These are phyloP conservation scores for Cyanidioschyzon merolae DNA, from an alignment of 23 red algal species.

Conservation along the genomic window DNA sequence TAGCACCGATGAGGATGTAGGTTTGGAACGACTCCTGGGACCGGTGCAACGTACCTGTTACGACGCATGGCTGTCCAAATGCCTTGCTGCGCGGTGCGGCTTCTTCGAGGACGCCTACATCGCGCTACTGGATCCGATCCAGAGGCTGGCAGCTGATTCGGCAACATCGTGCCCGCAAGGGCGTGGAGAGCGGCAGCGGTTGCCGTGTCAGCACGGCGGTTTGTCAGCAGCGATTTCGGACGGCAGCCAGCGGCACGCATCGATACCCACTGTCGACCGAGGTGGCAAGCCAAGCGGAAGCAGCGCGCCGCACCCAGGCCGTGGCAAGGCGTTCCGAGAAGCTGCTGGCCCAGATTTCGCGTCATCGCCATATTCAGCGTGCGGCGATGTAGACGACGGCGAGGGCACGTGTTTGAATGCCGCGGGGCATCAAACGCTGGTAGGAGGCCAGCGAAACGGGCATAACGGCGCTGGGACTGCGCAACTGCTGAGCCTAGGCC, in stretches of 20 bases:
- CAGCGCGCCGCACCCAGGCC: no score
- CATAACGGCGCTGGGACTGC: no score
- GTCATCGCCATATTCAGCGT: background rate
- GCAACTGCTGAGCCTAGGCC: no score
- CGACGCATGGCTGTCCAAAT: background rate
- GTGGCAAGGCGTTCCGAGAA: no score
- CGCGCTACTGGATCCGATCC: background rate
- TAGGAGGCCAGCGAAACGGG: no score
- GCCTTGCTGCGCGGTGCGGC: background rate
- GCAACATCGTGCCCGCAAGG: background rate
- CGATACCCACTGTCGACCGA: background rate
- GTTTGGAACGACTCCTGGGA: background rate
- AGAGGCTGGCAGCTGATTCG: background rate
- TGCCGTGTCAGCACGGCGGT: no score
- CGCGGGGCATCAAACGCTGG: background rate
- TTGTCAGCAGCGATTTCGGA: background rate
- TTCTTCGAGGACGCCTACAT: background rate
- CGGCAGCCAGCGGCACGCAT: background rate
- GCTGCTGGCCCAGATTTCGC: background rate
- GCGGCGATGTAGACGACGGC: background rate
- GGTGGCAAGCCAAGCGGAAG: background rate
- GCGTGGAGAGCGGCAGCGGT: no score
- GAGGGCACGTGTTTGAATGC: background rate
- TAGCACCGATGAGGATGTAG: no score
- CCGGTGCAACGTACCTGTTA: background rate